Evolutionary conservation across 1,139 yeast genomes (phyloP).

Genomic region (Zygosaccharomyces sapae): DNA sequence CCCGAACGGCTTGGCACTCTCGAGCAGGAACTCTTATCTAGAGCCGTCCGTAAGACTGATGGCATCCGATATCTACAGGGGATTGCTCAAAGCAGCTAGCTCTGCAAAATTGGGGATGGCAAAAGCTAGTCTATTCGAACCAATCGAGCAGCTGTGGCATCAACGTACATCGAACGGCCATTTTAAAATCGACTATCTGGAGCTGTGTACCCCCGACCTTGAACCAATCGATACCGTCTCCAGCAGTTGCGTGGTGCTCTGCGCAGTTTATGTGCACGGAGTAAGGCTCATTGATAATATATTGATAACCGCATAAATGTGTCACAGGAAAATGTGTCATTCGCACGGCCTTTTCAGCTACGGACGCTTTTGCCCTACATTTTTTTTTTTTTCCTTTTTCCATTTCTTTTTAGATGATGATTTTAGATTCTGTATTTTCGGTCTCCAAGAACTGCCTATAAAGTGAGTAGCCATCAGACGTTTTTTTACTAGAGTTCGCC

Average conservation of each 20-base stretch:
- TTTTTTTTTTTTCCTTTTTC: neutral
- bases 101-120: slow-evolving; percentile 5
- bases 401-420: neutral
- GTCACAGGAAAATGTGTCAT: neutral
- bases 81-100: slow-evolving; percentile 40
- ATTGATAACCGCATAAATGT: neutral
- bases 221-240: slow-evolving; percentile 45
- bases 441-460: neutral
- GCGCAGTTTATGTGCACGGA: slow-evolving; percentile 60
- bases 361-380: too few relatives aligned
- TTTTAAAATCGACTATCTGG: slow-evolving; percentile 68
- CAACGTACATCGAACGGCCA: slow-evolving; percentile 31
- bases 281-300: slow-evolving; percentile 2
- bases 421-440: neutral
- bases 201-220: slow-evolving; percentile 65
- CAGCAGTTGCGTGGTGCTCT: slow-evolving; percentile 60
- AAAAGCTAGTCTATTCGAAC: slow-evolving; percentile 37
- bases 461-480: neutral
- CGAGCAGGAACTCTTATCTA: slow-evolving; percentile 82
- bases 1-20: slow-evolving; percentile 74
- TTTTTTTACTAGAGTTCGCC: neutral
- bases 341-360: too few relatives aligned
- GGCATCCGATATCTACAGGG: slow-evolving; percentile 55
- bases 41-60: slow-evolving; percentile 46
- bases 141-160: slow-evolving; percentile 35